Conservation (phyloP, 1,284 basidiomycete species). For the Macrocybe sp. region DNA sequence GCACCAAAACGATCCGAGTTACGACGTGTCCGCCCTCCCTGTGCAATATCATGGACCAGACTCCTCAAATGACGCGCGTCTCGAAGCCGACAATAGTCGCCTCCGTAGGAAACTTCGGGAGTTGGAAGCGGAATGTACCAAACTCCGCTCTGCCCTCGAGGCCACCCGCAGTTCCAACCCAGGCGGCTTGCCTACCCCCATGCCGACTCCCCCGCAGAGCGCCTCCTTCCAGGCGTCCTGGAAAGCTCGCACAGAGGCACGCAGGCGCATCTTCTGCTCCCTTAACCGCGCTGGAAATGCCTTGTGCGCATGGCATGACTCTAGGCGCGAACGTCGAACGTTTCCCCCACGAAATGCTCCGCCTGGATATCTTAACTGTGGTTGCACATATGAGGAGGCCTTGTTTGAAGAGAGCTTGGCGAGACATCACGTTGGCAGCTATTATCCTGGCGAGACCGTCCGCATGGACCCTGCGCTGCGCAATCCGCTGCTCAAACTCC, state of each 20-base stretch:
- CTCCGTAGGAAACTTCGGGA: slow-evolving; percentile 38
- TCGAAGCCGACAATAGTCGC: slow-evolving; percentile 23
- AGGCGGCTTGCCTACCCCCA: slow-evolving; percentile 27
- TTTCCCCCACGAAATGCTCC: slow-evolving; percentile 80
- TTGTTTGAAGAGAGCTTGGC: slow-evolving; percentile 79
- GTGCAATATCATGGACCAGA: not conserved
- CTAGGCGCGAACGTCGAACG: slow-evolving; percentile 69
- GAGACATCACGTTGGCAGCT: slow-evolving; percentile 72
- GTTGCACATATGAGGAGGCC: slow-evolving; percentile 75
- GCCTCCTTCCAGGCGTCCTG: slow-evolving; percentile 54
- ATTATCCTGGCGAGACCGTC: slow-evolving; percentile 75
- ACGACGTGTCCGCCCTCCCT: slow-evolving; percentile 2
- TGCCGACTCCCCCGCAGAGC: slow-evolving; percentile 37
- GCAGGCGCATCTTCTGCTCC: slow-evolving; percentile 68
- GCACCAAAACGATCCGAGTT: slow-evolving; percentile 7
- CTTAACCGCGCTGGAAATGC: slow-evolving; percentile 81
- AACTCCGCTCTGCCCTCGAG: slow-evolving; percentile 7
- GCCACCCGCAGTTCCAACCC: slow-evolving; percentile 2
- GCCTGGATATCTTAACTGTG: slow-evolving; percentile 71
- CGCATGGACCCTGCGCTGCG: slow-evolving; percentile 82
- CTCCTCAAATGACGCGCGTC: slow-evolving; percentile 10
- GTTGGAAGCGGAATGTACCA: slow-evolving; percentile 22
- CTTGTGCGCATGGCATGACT: slow-evolving; percentile 83
- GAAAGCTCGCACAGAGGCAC: slow-evolving; percentile 65
- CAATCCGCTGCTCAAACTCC: slow-evolving; percentile 67